These are phyloP conservation scores for Albizia julibrissin DNA, from an alignment of 306 rosid genomes.

Conservation along the genomic window DNA sequence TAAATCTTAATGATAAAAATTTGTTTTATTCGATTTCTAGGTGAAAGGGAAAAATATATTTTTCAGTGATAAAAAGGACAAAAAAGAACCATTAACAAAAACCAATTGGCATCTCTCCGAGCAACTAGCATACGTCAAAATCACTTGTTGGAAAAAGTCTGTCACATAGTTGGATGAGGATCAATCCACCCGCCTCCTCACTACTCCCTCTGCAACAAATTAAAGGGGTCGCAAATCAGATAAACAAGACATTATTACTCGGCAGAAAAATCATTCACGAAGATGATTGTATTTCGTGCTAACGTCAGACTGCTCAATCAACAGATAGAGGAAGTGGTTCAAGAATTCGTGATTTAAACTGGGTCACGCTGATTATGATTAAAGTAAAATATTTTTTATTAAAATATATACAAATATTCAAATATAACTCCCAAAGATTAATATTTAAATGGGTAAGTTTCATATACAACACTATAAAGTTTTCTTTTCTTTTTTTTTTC, in stretches of 20 bases:
- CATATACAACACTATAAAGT: too few species aligned
- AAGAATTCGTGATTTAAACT: too few species aligned
- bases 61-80: not conserved
- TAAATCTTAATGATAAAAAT: not conserved
- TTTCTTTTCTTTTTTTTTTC: too few species aligned
- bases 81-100: not conserved
- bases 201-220: not conserved
- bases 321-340: too few species aligned
- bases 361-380: too few species aligned
- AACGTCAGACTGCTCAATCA: not conserved
- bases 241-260: not conserved
- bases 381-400: too few species aligned
- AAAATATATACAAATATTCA: too few species aligned
- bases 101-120: not conserved
- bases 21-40: not conserved
- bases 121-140: not conserved
- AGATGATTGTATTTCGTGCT: too few species aligned
- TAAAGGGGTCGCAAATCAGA: not conserved
- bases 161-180: not conserved
- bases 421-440: too few species aligned
- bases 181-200: not conserved
- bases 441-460: too few species aligned
- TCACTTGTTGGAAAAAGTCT: not conserved
- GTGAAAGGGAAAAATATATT: not conserved
- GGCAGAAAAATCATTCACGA: too few species aligned